Evolutionary conservation across 2,329 filamentous ascomycete species (phyloP), one percentile per base, ranked within the genome.

Genomic region (Penicillium occitanis): DNA sequence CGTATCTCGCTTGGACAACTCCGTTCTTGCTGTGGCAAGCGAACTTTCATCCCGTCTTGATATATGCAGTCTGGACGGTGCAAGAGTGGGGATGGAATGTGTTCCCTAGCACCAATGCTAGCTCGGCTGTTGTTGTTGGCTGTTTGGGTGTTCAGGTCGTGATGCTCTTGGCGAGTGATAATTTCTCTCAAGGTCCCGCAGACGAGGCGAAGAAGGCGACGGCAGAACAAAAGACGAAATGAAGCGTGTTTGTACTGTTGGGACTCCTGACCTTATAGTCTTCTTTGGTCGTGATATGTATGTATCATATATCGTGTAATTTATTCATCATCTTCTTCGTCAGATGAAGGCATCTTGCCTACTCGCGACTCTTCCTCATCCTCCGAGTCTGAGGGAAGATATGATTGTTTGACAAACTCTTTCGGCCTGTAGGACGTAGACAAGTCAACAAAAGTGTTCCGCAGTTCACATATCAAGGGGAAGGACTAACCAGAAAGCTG

Each of bases 51-150:
- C 89, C 90, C 0, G 74, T 90, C 11, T 73, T 90, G 37, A 86
- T 92, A 70, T 89, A 89, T 73, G 80, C 79, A 3, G 78, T 93
- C 10, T 97, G 91, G 90, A 85, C 83, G 2, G 83, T 87, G 67
- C 93, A 97, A 78, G 93, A 97, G 77, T 93, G 90, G 89, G 92
- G 91, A 13, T 97, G 93, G 93, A 96, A 97, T 72, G 88, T 93
- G 10, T 97, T 91, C 75, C 93, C 93, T n/a, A 96, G 92, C 75
- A 90, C 89, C 40, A 78, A 83, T 64, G 69, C 75, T 42, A 91
- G 89, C 76, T 91, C 89, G 5, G 77, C 79, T 68, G 80, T 85
- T 5, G 93, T 93, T 8, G 91, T 99, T 14, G 84, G 83, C 28
- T 86, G 88, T 46, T 81, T 98, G 71, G 87, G 87, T 19, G 74